Evolutionary conservation across 2,329 filamentous ascomycete genomes (phyloP), one percentile per base, ranked within the genome.

Genomic region (Aspergillus versicolor): DNA sequence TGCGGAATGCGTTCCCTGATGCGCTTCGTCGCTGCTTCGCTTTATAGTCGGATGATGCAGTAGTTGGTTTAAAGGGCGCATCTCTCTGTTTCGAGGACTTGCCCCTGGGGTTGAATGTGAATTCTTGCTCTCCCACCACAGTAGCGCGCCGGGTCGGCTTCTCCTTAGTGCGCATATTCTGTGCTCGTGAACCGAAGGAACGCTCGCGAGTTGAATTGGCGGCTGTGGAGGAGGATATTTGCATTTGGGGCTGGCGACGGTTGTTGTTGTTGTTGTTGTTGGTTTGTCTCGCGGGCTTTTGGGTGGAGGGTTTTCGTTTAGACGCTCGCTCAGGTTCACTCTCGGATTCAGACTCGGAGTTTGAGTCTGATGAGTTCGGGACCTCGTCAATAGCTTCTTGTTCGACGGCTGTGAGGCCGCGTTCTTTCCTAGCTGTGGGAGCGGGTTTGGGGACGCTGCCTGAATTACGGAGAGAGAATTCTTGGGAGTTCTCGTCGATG

Each of bases 391-490:
- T 67, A 9, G 78, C 81, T 67, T 88, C 85, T 67, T 87, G 78
- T 65, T 88, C 85, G 9, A 84, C 85, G 4, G 84, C 85, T 0
- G 85, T 88, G 54, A 87, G 79, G 19, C 82, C 83, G 38, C 76
- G 74, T 56, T 79, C 76, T 49, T 73, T 73, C 54, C 66, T 64
- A 41, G 67, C 48, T 4, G 68, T 56, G 15, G 17, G 48, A 15
- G 38, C 13, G 6, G 69, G 52, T 15, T 66, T 65, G 6, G 68
- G 64, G 34, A 79, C 84, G 7, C 91, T 94, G 74, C 91, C 96
- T 4, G 94, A 91, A 71, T 99, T 99, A 75, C 96, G 86, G 45
- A 88, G 83, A 58, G 87, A 85, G 80, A 96, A 99, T 73, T 97
- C 93, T 67, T 86, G 83, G 62, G 88, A 95, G 40, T 79, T 88